Base-by-base conservation (phyloP, 2,329 filamentous ascomycete species). In the Botrytis paeoniae region DNA sequence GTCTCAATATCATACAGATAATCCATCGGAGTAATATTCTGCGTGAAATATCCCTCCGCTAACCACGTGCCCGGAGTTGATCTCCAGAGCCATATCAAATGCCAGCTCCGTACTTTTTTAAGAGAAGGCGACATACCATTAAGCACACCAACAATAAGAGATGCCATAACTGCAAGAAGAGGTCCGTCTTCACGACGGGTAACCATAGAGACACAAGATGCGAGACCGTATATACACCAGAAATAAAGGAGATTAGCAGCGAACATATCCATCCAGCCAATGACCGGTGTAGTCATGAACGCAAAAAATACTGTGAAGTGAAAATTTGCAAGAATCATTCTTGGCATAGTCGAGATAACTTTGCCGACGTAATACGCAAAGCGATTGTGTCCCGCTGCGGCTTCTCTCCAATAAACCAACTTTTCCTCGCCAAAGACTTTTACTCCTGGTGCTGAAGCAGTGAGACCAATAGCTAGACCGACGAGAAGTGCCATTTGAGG, bases 301-400 rank as follows among this genome's bases (percentile, higher is more conserved):
- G 70, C 70, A 25, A 72, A 72, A 5, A 69, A 29, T 88, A 75
- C 54, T 85, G 82, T 85, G 79, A 89, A 89, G 78, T 89, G 88
- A 66, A 89, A 78, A 72, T 84, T 86, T 1, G 83, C 85, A 10
- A 88, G 78, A 45, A 72, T 10, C 62, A 72, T 72, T 57, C 70
- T 41, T 3, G 86, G 85, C 0, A 89, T 35, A 0, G 86, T 86
- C 0, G 84, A 85, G 0, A 88, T 3, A 3, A 86, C 70, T 78
- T 89, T 89, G 51, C 86, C 88, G 2, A 87, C 57, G 76, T 88
- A 89, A 78, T 89, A 89, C 0, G 88, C 85, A 35, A 84, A 80
- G 16, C 86, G 82, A 51, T 85, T 88, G 77, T 89, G 88, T 0
- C 88, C 87, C 0, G 87, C 85, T 60, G 86, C 85, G 5, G 86